These are phyloP conservation scores for Bonia amplexicaulis DNA, from an alignment of 176 grass and related monocot genomes.

Conservation along the genomic window DNA sequence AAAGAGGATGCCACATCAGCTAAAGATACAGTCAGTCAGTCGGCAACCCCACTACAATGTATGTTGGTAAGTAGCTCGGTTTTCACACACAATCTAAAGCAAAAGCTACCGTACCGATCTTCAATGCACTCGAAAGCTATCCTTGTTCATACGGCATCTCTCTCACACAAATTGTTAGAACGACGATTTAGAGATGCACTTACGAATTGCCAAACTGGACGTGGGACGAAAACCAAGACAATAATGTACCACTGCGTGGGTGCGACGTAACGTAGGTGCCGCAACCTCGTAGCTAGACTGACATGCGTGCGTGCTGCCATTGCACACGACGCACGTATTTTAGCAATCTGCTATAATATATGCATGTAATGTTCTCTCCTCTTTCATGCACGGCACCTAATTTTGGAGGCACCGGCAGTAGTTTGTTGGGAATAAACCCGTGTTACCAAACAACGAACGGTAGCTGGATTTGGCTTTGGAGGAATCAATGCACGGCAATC, in stretches of 20 bases:
- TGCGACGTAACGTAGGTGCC: background rate
- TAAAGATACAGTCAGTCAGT: too few relatives aligned
- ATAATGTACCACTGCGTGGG: background rate
- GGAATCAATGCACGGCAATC: conserved; percentile 28
- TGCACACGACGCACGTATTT: background rate
- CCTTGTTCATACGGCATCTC: too few relatives aligned
- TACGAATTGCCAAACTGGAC: background rate
- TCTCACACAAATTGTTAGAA: too few relatives aligned
- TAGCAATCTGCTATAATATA: background rate
- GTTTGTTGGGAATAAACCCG: background rate
- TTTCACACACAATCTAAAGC: too few relatives aligned
- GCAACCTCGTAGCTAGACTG: background rate
- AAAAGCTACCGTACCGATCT: too few relatives aligned
- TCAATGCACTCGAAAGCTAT: too few relatives aligned
- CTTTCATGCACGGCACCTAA: background rate
- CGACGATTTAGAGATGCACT: too few relatives aligned
- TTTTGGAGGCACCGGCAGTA: background rate
- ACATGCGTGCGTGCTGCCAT: background rate
- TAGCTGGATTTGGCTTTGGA: conserved; percentile 22
- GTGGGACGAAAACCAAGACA: background rate
- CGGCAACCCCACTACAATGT: too few relatives aligned
- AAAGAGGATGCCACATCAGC: too few relatives aligned
- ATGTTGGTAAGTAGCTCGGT: too few relatives aligned
- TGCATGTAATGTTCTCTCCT: background rate
- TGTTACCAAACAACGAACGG: background rate